These are phyloP conservation scores for Penicillium nordicum DNA, from an alignment of 2,329 filamentous ascomycete genomes.

Conservation along the genomic window DNA sequence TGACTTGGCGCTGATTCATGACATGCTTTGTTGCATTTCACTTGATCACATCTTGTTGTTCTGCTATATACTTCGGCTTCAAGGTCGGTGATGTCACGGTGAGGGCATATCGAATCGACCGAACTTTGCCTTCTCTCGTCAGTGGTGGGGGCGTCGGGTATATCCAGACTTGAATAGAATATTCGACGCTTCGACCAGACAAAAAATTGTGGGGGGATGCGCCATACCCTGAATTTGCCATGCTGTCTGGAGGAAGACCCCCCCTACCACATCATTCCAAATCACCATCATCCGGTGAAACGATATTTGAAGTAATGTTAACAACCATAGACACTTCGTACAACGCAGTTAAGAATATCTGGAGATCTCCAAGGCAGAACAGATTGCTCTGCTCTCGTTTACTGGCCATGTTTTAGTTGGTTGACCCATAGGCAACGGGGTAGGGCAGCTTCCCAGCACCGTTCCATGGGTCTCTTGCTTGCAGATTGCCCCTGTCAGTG, in stretches of 20 bases:
- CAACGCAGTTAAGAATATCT: neutral
- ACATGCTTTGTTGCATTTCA: neutral
- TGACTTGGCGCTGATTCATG: neutral
- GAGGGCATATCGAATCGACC: conserved; percentile 15
- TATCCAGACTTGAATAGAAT: conserved; percentile 1
- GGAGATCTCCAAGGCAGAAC: neutral
- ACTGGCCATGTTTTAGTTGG: neutral
- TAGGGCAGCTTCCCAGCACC: neutral
- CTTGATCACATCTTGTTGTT: neutral
- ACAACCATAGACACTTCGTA: neutral
- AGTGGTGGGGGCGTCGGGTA: conserved; percentile 19
- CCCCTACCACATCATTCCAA: neutral
- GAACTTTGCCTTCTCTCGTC: conserved; percentile 14
- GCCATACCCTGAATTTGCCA: neutral
- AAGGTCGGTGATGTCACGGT: conserved; percentile 26
- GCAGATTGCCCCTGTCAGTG: conserved; percentile 4
- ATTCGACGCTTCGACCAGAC: neutral
- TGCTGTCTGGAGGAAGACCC: neutral
- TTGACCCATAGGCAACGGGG: neutral
- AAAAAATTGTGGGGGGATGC: neutral
- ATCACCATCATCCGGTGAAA: neutral
- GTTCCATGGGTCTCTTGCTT: neutral
- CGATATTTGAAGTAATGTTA: neutral
- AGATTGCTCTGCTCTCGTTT: neutral
- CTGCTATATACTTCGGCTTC: conserved; percentile 11